phyloP scores from a whole-genome alignment of 2,329 filamentous ascomycete species.

The Colletotrichum sp. region DNA sequence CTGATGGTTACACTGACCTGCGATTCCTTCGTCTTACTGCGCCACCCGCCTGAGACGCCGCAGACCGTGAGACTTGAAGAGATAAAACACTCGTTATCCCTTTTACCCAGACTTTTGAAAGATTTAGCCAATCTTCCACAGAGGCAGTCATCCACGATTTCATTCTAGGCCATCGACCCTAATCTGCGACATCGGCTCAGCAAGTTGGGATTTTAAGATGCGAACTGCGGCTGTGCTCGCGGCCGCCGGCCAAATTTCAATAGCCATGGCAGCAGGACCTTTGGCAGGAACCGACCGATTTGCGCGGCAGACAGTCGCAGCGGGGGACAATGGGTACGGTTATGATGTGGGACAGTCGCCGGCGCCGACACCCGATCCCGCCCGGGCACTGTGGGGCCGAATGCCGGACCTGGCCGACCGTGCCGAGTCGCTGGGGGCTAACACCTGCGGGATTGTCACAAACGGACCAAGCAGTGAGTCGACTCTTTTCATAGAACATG shows the following conservation, averaged over 20 bases:
- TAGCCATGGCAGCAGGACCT: neutral
- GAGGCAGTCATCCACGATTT: neutral
- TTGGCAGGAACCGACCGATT: neutral
- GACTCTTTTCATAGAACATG: neutral
- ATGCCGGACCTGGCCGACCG: neutral
- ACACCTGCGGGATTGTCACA: neutral
- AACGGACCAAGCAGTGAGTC: neutral
- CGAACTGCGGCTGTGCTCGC: neutral
- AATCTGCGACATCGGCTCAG: neutral
- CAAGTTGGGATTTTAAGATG: neutral
- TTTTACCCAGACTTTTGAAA: neutral
- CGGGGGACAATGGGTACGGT: neutral
- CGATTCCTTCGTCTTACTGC: neutral
- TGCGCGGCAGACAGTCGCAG: neutral
- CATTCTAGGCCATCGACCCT: neutral
- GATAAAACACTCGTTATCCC: neutral
- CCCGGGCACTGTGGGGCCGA: neutral
- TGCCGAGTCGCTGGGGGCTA: neutral
- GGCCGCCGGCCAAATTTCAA: neutral
- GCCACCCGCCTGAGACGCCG: neutral
- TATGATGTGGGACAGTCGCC: neutral
- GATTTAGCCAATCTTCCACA: neutral
- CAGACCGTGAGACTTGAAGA: neutral
- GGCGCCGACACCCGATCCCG: neutral
- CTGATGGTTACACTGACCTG: neutral